Base-by-base conservation (phyloP, 176 grass and related monocot genomes). In the Rhynchospora tenuis region DNA sequence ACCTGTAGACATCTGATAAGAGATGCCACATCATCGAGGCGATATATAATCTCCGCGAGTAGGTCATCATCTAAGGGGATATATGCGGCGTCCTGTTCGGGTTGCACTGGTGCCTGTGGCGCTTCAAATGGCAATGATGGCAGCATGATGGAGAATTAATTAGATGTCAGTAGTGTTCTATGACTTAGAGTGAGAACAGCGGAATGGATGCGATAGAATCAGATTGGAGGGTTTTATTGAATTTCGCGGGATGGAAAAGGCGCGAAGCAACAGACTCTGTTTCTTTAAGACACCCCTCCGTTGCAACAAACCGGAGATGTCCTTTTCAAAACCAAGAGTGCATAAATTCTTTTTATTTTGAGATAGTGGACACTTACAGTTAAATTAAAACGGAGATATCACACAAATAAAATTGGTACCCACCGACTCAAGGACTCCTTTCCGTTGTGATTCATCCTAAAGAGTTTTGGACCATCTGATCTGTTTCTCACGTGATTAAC, bases 1-100 rank as follows among this genome's bases (percentile, higher is more conserved):
- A 12, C 57, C 1, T 6, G 17, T 22, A 81, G 33, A 61, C 78
- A 81, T 81, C 78, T 81, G 17, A 81, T 14, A 16, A 81, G 78
- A 23, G 57, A 42, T 81, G n/a, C 12, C 3, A 33, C 57, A 3
- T 60, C 20, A n/a, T 46, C 17, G 4, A 61, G 23, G 27, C 29
- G 78, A 43, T 9, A 0, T 16, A 81, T 46, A 23, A 81, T 43
- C 78, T 62, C 78, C 0, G 16, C 55, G 10, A 81, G 78, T 44
- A 63, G 10, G 43, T 64, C 78, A 13, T 81, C 78, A 43, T 33
- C n/a, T 23, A 63, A 43, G 33, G 54, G 28, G 28, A 63, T 28
- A 81, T 63, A 6, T 19, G 17, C 5, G 0, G 5, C 17, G 6
- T 60, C 31, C 26, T 62, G 26, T 6, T 19, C 7, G 3, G 54